These are phyloP conservation scores for Trametes hirsuta DNA, from an alignment of 1,284 basidiomycete genomes.

Conservation along the genomic window DNA sequence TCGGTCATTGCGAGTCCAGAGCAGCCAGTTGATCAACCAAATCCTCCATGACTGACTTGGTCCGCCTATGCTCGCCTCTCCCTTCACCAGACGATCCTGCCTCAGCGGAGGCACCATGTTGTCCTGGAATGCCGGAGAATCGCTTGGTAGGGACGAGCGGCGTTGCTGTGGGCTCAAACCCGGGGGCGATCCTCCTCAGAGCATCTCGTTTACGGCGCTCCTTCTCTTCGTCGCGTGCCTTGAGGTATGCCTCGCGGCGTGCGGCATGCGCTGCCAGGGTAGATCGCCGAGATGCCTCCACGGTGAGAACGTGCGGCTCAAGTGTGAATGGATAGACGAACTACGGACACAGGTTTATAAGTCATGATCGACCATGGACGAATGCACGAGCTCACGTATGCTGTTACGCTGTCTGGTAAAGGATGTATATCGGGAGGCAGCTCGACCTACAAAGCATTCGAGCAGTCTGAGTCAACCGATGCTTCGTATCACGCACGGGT, in stretches of 20 bases:
- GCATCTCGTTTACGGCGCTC: constrained; percentile 77
- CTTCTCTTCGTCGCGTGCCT: constrained; percentile 75
- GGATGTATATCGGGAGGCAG: constrained; percentile 91
- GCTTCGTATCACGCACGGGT: constrained; percentile 52
- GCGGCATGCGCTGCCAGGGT: constrained; percentile 68
- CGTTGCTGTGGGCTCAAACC: constrained; percentile 64
- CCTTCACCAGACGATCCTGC: not conserved
- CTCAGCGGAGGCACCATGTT: not conserved
- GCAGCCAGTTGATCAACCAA: constrained; percentile 78
- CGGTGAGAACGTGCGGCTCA: constrained; percentile 79
- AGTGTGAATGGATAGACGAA: constrained; percentile 94
- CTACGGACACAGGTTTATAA: constrained; percentile 43
- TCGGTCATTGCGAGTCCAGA: constrained; percentile 46
- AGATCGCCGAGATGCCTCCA: constrained; percentile 69
- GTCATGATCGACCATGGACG: not conserved
- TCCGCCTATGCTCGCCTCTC: constrained; percentile 21
- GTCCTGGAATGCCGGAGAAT: constrained; percentile 21
- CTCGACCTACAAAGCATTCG: constrained; percentile 57
- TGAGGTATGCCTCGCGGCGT: constrained; percentile 71
- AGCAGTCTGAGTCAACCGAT: too few relatives aligned
- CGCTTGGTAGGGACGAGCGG: constrained; percentile 56
- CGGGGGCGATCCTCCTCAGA: constrained; percentile 72
- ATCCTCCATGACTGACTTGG: constrained; percentile 77
- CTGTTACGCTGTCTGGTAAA: constrained; percentile 83
- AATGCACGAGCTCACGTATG: constrained; percentile 66